Evolutionary conservation across 1,139 yeast genomes (phyloP).

Genomic region (Lizanozyma gosingica): DNA sequence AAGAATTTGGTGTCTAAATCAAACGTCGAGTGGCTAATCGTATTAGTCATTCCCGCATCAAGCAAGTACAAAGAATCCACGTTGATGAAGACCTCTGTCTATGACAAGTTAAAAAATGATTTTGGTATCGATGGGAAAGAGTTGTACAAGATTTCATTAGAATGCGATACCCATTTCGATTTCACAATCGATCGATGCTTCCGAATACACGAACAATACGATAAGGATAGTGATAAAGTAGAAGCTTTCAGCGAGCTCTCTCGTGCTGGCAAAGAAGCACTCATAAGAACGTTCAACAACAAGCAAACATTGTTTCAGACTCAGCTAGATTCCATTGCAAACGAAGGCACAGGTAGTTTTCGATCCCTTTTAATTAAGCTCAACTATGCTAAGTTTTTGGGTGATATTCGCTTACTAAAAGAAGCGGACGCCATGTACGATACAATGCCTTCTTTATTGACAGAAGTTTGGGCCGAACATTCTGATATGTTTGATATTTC

Average conservation of each 20-base stretch:
- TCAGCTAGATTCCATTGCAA: slow-evolving; percentile 22
- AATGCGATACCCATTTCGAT: slow-evolving; percentile 9
- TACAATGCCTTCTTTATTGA: background rate
- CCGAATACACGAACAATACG: slow-evolving; percentile 30
- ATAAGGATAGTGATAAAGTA: slow-evolving; percentile 25
- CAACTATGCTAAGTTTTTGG: slow-evolving; percentile 4
- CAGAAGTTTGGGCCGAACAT: background rate
- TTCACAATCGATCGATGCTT: slow-evolving; percentile 25
- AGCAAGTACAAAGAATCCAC: slow-evolving; percentile 33
- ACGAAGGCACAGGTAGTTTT: slow-evolving; percentile 8
- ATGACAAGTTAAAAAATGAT: slow-evolving; percentile 60
- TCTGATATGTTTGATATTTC: slow-evolving; percentile 8
- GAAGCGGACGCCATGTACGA: slow-evolving; percentile 1
- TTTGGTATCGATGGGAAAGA: slow-evolving; percentile 45
- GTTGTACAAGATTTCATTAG: slow-evolving; percentile 9
- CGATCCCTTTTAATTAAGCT: background rate
- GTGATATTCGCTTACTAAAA: slow-evolving; percentile 16
- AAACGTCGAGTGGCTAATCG: slow-evolving; percentile 55
- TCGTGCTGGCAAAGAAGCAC: slow-evolving; percentile 38
- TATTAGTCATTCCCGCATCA: slow-evolving; percentile 44
- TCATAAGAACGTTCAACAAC: slow-evolving; percentile 47
- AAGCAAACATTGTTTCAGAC: slow-evolving; percentile 34
- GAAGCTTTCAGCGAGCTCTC: slow-evolving; percentile 45
- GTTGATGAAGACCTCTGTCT: slow-evolving; percentile 44
- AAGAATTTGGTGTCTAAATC: slow-evolving; percentile 33